A percentile compares a stretch with the other conserved stretches of the same genome.
Evolutionary conservation across 2,329 filamentous ascomycete genomes (phyloP).

Genomic region (Epichloe brachyelytri): DNA sequence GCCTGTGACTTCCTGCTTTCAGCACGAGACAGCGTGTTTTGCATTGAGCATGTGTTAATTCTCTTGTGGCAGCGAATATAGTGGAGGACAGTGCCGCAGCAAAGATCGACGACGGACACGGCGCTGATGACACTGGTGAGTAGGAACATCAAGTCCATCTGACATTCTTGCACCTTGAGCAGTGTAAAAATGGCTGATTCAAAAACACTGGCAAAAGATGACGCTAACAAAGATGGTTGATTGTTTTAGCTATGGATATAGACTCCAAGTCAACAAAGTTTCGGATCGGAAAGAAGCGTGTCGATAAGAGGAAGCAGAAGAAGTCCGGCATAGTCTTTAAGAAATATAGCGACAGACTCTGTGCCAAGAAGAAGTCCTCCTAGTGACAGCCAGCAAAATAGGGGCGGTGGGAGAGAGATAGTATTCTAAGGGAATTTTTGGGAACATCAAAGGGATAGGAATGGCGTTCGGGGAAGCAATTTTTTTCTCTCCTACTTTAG

Average conservation of each 20-base stretch:
- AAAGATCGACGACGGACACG: slow-evolving; percentile 19
- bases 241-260: slow-evolving; percentile 40
- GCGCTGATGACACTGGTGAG: slow-evolving; percentile 12
- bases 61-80: slow-evolving; percentile 6
- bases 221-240: slow-evolving; percentile 4
- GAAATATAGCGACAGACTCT: slow-evolving; percentile 40
- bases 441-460: background rate
- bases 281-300: slow-evolving; percentile 33
- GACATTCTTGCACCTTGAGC: background rate
- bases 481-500: background rate
- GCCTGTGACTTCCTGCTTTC: slow-evolving; percentile 1
- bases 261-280: slow-evolving; percentile 32
- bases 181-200: background rate
- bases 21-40: background rate
- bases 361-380: slow-evolving; percentile 25
- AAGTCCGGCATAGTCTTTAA: slow-evolving; percentile 47
- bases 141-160: background rate
- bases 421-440: background rate
- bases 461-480: background rate
- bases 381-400: slow-evolving; percentile 3
- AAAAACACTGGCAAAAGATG: background rate
- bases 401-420: background rate
- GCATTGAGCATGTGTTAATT: background rate
- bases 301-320: slow-evolving; percentile 44
- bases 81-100: slow-evolving; percentile 16